Evolutionary conservation across 2,329 filamentous ascomycete species (phyloP), one percentile per base, ranked within the genome.

Genomic region (Exophiala lecanii-corni): DNA sequence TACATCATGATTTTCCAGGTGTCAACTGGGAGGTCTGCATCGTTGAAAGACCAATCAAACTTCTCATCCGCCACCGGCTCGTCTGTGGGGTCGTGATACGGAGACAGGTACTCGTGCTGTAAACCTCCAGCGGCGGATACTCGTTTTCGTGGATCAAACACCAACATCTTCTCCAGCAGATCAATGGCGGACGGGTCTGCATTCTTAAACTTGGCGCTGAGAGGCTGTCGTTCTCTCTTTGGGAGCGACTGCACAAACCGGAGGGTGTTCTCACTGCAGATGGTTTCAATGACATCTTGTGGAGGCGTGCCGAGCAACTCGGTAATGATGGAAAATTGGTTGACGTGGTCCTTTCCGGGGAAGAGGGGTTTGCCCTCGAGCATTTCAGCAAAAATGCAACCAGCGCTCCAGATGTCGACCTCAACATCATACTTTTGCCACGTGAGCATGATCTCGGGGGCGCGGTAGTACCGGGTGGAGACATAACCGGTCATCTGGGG

Each of bases 1-100:
- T 97, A 97, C 92, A 98, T 98, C 92, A 97, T 98, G 64, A 98
- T 96, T 74, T 98, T 98, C 92, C 92, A 98, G n/a, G 89, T 95
- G 63, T 98, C 92, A 38, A 97, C 89, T 1, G 92, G 91, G 44
- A 98, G 73, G 62, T 98, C 92, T 36, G 91, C 92, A 59, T 98
- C 92, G 66, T 97, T 97, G 71, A 98, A 98, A 41, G 89, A 96
- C 92, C 92, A 98, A 65, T 98, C 92, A 59, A 98, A 98, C 71
- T 95, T 96, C 73, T 96, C 89, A 49, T 95, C 87, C 16, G 92
- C 87, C 12, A 89, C 82, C 1, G 92, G 92, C 73, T 98, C 92
- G 61, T 98, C 92, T 33, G 86, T 92, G 6, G 92, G 89, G 63
- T 98, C 92, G 68, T 98, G 92, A 72, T 98, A 98, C 5, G 91